These are phyloP conservation scores for Raffaelea arxii DNA, from an alignment of 2,329 filamentous ascomycete species.

Conservation along the genomic window DNA sequence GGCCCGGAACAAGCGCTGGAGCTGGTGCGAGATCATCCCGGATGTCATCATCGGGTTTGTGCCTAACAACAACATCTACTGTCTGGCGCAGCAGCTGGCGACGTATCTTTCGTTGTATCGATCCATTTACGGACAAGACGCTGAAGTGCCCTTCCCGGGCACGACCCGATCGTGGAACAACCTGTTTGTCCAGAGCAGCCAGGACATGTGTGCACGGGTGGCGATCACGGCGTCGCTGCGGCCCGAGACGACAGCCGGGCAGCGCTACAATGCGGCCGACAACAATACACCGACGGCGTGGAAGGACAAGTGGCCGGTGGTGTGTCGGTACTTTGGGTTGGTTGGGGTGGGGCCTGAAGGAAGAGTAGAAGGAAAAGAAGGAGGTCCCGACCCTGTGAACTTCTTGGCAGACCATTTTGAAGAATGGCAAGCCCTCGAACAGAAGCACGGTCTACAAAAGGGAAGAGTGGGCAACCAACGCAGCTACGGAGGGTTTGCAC, in stretches of 20 bases:
- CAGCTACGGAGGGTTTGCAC: conserved; percentile 19
- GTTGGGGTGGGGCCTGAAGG: conserved; percentile 24
- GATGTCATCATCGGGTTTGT: conserved; percentile 33
- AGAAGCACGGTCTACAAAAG: conserved; percentile 21
- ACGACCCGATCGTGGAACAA: conserved; percentile 24
- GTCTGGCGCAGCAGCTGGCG: conserved; percentile 27
- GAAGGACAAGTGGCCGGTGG: conserved; percentile 33
- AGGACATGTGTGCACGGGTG: conserved; percentile 27
- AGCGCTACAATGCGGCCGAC: conserved; percentile 32
- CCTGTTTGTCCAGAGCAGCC: conserved; percentile 27
- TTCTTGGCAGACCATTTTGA: conserved; percentile 21
- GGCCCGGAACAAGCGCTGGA: conserved; percentile 28
- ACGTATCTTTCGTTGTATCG: conserved; percentile 27
- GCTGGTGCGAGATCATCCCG: conserved; percentile 32
- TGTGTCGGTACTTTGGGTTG: conserved; percentile 35
- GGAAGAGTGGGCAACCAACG: conserved; percentile 22
- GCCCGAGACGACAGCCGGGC: conserved; percentile 25
- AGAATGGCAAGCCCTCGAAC: conserved; percentile 22
- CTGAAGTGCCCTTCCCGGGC: conserved; percentile 28
- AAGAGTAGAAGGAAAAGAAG: no score
- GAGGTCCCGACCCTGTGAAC: conserved; percentile 19
- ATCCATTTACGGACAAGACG: conserved; percentile 25
- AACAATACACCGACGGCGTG: conserved; percentile 25
- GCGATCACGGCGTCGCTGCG: conserved; percentile 30
- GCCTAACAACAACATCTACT: conserved; percentile 32